Conservation (phyloP, 2,329 filamentous ascomycete species). For the Clarireedia homoeocarpa region DNA sequence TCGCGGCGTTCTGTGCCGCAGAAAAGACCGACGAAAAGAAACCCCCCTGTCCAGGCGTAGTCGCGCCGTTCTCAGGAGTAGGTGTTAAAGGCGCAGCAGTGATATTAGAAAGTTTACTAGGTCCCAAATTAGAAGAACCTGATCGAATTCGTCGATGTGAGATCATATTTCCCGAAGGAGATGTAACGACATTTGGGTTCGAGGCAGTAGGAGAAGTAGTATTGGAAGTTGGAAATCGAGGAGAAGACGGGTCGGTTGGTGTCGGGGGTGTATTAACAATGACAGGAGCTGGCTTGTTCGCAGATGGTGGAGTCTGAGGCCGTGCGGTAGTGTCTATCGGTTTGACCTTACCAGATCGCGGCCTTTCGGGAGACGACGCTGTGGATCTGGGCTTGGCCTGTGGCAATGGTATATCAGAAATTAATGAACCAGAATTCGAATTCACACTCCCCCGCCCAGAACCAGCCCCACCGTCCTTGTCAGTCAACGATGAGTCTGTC, state of each 20-base stretch:
- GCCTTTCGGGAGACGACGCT: constrained; percentile 24
- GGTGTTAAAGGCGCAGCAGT: constrained; percentile 68
- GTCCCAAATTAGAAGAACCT: constrained; percentile 41
- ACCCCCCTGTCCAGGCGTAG: constrained; percentile 40
- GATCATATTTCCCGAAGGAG: constrained; percentile 63
- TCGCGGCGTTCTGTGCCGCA: constrained; percentile 87
- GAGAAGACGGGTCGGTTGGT: constrained; percentile 40
- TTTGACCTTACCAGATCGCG: constrained; percentile 21
- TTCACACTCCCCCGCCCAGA: constrained; percentile 24
- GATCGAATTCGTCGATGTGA: constrained; percentile 59
- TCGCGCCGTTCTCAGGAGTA: constrained; percentile 57
- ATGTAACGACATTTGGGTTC: constrained; percentile 47
- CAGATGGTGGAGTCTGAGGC: constrained; percentile 26
- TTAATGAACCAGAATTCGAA: constrained; percentile 25
- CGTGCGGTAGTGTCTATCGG: constrained; percentile 23
- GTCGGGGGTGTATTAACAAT: constrained; percentile 63
- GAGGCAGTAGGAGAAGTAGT: constrained; percentile 18
- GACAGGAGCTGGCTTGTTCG: constrained; percentile 34
- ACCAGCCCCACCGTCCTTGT: constrained; percentile 17
- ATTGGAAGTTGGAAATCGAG: constrained; percentile 21
- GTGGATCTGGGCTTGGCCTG: constrained; percentile 13
- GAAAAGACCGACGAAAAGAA: constrained; percentile 95
- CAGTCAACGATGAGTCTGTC: constrained; percentile 10
- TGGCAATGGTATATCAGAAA: constrained; percentile 22
- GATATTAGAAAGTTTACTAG: constrained; percentile 81